phyloP scores from a whole-genome alignment of 2,329 filamentous ascomycete genomes.

The Tolypocladium ophioglossoides region DNA sequence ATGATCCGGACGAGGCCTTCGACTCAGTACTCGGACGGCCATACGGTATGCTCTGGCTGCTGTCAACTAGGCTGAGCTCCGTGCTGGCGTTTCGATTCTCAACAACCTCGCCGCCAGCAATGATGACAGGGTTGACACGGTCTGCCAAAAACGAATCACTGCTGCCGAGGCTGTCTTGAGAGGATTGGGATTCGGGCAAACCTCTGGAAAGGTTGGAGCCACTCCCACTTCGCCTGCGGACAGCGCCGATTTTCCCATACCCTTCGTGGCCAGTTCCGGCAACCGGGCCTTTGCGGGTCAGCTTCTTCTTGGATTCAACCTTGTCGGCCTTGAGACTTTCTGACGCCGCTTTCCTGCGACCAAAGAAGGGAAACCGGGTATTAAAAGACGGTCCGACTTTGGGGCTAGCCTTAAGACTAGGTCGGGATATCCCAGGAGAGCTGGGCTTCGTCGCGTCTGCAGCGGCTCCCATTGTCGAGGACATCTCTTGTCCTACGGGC shows the following conservation, averaged over 20 bases:
- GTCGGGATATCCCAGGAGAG: slow-evolving; percentile 9
- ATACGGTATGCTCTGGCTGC: slow-evolving; percentile 33
- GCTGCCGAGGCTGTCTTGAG: slow-evolving; percentile 39
- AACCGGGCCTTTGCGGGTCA: slow-evolving; percentile 61
- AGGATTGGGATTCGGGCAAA: slow-evolving; percentile 31
- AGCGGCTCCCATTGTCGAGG: slow-evolving; percentile 5
- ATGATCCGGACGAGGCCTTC: slow-evolving; percentile 27
- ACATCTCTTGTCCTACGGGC: slow-evolving; percentile 10
- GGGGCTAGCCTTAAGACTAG: slow-evolving; percentile 40
- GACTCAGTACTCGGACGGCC: slow-evolving; percentile 33
- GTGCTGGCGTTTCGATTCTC: slow-evolving; percentile 47
- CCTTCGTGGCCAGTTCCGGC: slow-evolving; percentile 94
- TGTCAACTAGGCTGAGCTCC: slow-evolving; percentile 38
- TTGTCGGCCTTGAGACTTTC: slow-evolving; percentile 39
- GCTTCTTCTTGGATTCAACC: slow-evolving; percentile 26
- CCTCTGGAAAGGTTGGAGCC: slow-evolving; percentile 36
- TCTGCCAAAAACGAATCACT: slow-evolving; percentile 49
- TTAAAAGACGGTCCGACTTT: slow-evolving; percentile 42
- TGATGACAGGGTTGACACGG: slow-evolving; percentile 55
- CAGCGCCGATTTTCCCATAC: slow-evolving; percentile 55
- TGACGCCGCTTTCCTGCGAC: slow-evolving; percentile 54
- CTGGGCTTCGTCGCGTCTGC: slow-evolving; percentile 11
- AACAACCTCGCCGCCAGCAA: slow-evolving; percentile 51
- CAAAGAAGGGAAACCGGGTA: slow-evolving; percentile 68
- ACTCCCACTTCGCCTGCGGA: slow-evolving; percentile 54